Evolutionary conservation across 768 basidiomycete genomes (phyloP), one percentile per base, ranked within the genome.

Genomic region (Leccinum sublutescens): DNA sequence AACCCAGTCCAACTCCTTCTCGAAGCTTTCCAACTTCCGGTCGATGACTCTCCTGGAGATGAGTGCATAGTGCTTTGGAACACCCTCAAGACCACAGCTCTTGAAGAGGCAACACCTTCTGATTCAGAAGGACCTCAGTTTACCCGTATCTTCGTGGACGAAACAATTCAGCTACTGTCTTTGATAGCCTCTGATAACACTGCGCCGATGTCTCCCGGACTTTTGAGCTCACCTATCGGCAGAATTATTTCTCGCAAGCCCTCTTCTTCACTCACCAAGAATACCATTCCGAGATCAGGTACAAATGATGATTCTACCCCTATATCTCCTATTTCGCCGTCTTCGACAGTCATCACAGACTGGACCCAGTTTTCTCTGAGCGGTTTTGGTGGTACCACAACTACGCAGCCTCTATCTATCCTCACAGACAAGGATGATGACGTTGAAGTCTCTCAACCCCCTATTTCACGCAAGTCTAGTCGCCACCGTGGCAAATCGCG

Each of bases 301-400:
- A 60, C 63, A 5, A 64, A 62, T 19, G 58, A 59, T 10, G 68
- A 62, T 29, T 70, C 73, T 9, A 60, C 70, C 5, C 63, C 65
- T 2, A 56, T 36, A 21, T 72, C 72, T 3, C 68, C 77, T 12
- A 62, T 69, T 9, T 71, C 73, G 3, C 65, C 73, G 4, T 58
- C 73, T 19, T 71, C 75, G 4, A 57, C 72, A 21, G 60, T 68
- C 29, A 27, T 71, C 52, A 65, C 74, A 50, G 87, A 89, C 64
- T 92, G 90, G 90, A 69, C 78, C 5, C 82, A 85, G 40, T 91
- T 92, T 71, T 85, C 88, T 0, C 73, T 80, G 1, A 75, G 82
- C 1, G 90, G 90, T 3, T 92, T 88, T 70, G 79, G 78, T 33
- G 73, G 74, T 1, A 76, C 80, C 45, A 64, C 75, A 1, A 11